Percentiles rank a stretch among this genome's conserved stretches.
These are phyloP conservation scores for Deinandra increscens DNA, from an alignment of 129 eudicot species.

Conservation along the genomic window DNA sequence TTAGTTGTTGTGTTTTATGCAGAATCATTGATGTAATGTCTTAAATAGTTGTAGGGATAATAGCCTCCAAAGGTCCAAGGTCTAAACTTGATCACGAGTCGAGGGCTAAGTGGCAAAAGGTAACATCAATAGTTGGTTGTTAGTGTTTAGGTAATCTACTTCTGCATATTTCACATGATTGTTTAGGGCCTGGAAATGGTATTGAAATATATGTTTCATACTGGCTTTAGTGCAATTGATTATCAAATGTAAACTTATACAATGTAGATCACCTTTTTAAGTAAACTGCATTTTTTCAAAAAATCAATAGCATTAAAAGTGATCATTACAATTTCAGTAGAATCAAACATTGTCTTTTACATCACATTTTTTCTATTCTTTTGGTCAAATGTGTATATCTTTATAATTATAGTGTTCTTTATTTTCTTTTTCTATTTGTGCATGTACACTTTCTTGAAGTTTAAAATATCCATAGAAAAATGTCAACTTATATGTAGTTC, in stretches of 20 bases:
- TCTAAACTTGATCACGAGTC: constrained; percentile 85
- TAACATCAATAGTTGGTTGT: constrained; percentile 7
- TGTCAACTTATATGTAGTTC: too few species aligned
- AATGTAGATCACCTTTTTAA: neutral
- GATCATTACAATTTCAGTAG: neutral
- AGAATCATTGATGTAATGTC: constrained; percentile 39
- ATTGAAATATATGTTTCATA: neutral
- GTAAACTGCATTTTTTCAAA: neutral
- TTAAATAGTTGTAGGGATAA: constrained; percentile 33
- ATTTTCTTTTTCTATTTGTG: too few species aligned
- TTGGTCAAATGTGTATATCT: too few species aligned
- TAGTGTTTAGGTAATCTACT: neutral
- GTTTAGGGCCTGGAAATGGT: neutral
- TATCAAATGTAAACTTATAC: neutral
- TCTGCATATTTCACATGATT: neutral
- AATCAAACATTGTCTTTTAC: neutral
- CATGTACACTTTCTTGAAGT: too few species aligned
- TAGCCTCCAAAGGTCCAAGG: constrained; percentile 99
- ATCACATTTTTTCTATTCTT: neutral
- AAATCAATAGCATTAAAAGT: neutral
- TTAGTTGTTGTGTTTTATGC: constrained; percentile 20
- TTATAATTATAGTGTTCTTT: too few species aligned
- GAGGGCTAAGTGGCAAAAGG: constrained; percentile 83
- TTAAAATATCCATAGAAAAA: too few species aligned
- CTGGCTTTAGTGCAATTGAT: neutral